Conservation (phyloP, 495 filamentous ascomycete species). For the Halenospora varia region DNA sequence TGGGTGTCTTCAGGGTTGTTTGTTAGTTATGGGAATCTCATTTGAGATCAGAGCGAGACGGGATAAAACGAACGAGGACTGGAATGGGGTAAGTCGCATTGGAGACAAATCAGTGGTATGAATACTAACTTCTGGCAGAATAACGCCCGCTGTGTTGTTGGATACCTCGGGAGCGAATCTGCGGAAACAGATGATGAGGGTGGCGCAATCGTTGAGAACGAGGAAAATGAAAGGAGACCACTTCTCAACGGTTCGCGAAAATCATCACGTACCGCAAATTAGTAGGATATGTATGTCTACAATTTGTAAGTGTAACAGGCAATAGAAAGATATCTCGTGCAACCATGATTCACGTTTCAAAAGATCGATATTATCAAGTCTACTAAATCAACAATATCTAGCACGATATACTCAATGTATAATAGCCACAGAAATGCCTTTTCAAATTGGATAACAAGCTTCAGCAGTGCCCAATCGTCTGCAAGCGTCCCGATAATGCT, state of each 20-base stretch:
- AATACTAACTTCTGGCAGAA: constrained; percentile 9
- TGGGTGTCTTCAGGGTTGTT: constrained; percentile 76
- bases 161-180: constrained; percentile 7
- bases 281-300: not conserved
- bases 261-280: not conserved
- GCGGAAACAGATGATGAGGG: constrained; percentile 24
- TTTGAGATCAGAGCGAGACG: constrained; percentile 55
- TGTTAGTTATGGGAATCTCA: constrained; percentile 74
- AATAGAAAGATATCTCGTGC: no score
- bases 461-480: no score
- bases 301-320: no score
- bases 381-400: no score
- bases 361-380: no score
- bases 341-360: no score
- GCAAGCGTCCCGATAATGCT: no score
- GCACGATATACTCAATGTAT: no score
- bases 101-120: not conserved
- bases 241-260: constrained; percentile 17
- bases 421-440: no score
- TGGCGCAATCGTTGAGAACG: constrained; percentile 14
- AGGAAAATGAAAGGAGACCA: constrained; percentile 15
- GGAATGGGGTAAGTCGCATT: constrained; percentile 8
- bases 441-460: no score
- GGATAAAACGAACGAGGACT: constrained; percentile 6
- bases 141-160: constrained; percentile 13